These are phyloP conservation scores for Gossypium davidsonii DNA, from an alignment of 441 rosid species.

Conservation along the genomic window DNA sequence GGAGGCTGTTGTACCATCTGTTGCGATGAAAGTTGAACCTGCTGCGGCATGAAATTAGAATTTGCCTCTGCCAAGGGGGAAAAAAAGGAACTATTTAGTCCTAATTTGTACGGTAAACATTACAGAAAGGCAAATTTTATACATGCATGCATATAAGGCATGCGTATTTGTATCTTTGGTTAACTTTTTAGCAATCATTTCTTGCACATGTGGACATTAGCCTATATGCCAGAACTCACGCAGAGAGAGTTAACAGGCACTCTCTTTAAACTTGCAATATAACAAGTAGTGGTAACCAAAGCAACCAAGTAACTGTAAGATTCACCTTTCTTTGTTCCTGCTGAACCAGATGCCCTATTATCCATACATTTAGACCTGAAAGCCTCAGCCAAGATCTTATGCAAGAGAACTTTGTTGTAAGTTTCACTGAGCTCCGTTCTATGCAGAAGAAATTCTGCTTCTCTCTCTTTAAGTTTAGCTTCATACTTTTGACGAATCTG, in stretches of 20 bases:
- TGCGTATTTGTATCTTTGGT: not conserved
- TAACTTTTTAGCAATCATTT: not conserved
- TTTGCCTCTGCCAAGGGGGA: conserved; percentile 34
- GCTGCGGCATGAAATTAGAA: conserved; percentile 37
- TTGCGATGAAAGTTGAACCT: conserved; percentile 36
- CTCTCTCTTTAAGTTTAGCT: conserved; percentile 40
- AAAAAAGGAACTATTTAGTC: conserved; percentile 11
- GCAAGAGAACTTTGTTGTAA: conserved; percentile 40
- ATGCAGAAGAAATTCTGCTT: conserved; percentile 35
- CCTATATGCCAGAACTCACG: not conserved
- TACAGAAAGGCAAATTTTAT: not conserved
- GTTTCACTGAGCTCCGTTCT: conserved; percentile 38
- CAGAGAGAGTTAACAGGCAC: not conserved
- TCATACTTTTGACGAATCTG: conserved; percentile 59
- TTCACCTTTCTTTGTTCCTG: conserved; percentile 46
- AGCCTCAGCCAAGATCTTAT: conserved; percentile 70
- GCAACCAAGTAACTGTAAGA: not conserved
- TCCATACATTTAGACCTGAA: conserved; percentile 59
- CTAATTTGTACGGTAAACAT: not conserved
- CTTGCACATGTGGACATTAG: not conserved
- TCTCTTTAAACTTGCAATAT: not conserved
- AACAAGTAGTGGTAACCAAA: not conserved
- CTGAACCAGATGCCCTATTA: conserved; percentile 24
- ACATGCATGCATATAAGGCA: not conserved
- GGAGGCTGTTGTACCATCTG: conserved; percentile 30